Base-by-base conservation (phyloP, 495 filamentous ascomycete genomes). In the Entonaema liquescens region DNA sequence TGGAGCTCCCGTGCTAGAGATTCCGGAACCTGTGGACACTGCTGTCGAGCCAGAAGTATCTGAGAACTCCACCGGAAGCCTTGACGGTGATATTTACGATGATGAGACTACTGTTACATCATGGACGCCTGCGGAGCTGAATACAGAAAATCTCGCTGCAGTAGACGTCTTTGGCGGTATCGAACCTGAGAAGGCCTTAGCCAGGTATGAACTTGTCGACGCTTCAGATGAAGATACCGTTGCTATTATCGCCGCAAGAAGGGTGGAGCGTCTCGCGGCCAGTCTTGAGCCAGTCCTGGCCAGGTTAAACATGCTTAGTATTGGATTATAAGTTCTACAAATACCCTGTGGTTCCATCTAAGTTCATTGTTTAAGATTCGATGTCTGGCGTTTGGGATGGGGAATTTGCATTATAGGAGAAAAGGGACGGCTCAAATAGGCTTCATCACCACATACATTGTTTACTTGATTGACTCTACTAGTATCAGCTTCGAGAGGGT, bases 131-230 rank as follows among this genome's bases (percentile, higher is more conserved):
- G 47, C 73, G 38, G 77, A 81, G 50, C 57, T 82, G 17, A 70
- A 80, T 54, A 78, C 77, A 7, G 78, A 79, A 15, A 71, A 62
- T 5, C 67, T 81, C 12, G 72, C 71, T 5, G 52, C 77, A 4
- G 70, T 79, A 21, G 77, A 79, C n/a, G 79, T 87, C 49, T 88
- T 91, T 52, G 84, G 84, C 31, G 83, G 82, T 65, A 80, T 90
- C 52, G 77, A 82, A 61, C 67, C 81, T 6, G 88, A 88, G 52
- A 93, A 94, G 78, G 74, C 81, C 2, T 79, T 85, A 53, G 77
- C 84, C 9, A 79, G 84, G 29, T 86, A 85, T 62, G 87, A 91
- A 70, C 82, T 93, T 13, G 83, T 90, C 15, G 83, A 79, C 38
- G 65, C 77, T 12, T 72, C 88, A 4, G 79, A 79, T n/a, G 81